Conservation (phyloP, 345 rosid genomes). For the Balakata baccata region DNA sequence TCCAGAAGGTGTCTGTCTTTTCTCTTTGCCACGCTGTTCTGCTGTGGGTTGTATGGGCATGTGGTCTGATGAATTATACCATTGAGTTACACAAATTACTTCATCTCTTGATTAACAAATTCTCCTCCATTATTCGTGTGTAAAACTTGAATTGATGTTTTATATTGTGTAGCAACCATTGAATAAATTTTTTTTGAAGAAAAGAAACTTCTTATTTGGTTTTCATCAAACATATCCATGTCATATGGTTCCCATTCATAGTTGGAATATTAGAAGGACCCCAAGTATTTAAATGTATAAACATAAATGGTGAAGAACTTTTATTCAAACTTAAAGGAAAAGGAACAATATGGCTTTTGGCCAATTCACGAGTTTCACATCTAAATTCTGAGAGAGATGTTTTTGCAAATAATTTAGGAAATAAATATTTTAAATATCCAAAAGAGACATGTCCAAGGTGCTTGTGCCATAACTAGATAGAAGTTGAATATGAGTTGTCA, state of each 20-base stretch:
- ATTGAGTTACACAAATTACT: not conserved
- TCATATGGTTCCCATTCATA: too few species aligned
- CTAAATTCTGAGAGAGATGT: too few species aligned
- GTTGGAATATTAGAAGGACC: too few species aligned
- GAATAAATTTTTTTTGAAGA: not conserved
- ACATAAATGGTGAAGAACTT: too few species aligned
- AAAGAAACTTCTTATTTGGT: not conserved
- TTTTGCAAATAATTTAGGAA: not conserved
- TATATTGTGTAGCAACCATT: not conserved
- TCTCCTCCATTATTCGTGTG: not conserved
- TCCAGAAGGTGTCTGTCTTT: not conserved
- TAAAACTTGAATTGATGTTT: not conserved
- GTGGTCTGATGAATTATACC: not conserved
- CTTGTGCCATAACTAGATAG: too few species aligned
- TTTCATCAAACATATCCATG: too few species aligned
- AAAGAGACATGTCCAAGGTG: not conserved
- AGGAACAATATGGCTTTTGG: too few species aligned
- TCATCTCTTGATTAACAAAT: not conserved
- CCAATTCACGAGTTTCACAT: too few species aligned
- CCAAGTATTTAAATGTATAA: too few species aligned
- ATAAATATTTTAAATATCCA: too few species aligned
- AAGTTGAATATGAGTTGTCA: too few species aligned
- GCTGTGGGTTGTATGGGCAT: not conserved
- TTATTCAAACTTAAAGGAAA: too few species aligned
- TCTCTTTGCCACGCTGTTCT: not conserved